Base-by-base conservation (phyloP, 192 early-diverging fungal genomes). In the Diversispora epigaea region DNA sequence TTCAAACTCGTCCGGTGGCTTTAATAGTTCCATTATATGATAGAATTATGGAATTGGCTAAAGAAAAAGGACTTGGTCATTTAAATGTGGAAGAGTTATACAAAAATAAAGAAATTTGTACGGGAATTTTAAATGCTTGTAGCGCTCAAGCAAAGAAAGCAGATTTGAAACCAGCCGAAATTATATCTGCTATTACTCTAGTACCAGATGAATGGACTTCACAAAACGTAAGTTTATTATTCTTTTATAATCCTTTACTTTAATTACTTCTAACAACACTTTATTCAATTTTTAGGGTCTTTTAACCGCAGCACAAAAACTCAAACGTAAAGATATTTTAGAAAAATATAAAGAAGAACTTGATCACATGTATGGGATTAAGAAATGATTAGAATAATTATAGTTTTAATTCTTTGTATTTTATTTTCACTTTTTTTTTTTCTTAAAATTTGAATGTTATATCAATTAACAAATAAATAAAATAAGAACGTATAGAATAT, bases 291-390 rank as follows among this genome's bases (percentile, higher is more conserved):
- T 41, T 4, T 71, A 82, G 62, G 89, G 87, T 9, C 76, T 92
- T 74, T 81, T 94, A 82, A 99, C 97, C n/a, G 93, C 97, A 22
- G 95, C 96, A n/a, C 92, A 91, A 82, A 98, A 98, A 84, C 79
- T 98, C 62, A 91, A 95, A 64, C 89, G 97, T 44, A 87, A 86
- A 40, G 93, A 87, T 54, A 91, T 98, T 58, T 81, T 84, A 68
- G 83, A 89, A 65, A 80, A 78, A 22, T 93, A 93, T 80, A 84
- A 87, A 65, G 12, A 57, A 4, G 68, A 92, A 77, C 80, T 95
- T 57, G 84, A 88, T 76, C 64, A 54, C 4, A 83, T 88, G 80
- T 88, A 85, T 68, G 79, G 47, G 49, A 68, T 41, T 15, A 63
- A 40, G 8, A 58, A 21, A 52, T 32, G 25, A 56, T 56, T 56